Conservation (phyloP, 495 filamentous ascomycete genomes). For the Pseudevernia furfuracea region DNA sequence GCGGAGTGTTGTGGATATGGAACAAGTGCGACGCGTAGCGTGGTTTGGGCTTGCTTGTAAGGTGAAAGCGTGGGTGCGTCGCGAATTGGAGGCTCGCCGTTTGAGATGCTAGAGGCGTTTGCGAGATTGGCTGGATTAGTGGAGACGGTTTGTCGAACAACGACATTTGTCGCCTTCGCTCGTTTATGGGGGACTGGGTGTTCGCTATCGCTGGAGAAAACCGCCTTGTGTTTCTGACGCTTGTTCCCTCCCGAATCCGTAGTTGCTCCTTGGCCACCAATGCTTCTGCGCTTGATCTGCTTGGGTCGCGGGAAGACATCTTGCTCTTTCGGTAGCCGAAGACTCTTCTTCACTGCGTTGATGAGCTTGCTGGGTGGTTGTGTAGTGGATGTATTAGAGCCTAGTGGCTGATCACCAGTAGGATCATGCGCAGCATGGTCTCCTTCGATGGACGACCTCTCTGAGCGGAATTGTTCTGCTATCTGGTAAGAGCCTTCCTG, state of each 20-base stretch:
- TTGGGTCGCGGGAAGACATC: not conserved
- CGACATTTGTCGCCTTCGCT: not conserved
- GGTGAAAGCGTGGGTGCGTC: not conserved
- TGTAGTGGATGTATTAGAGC: not conserved
- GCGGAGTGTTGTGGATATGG: not conserved
- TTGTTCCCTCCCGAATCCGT: not conserved
- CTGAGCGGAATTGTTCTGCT: not conserved
- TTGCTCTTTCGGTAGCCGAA: not conserved
- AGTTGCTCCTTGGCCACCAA: not conserved
- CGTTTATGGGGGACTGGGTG: not conserved
- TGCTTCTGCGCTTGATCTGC: not conserved
- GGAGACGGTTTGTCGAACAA: not conserved
- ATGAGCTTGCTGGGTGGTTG: slow-evolving; percentile 1
- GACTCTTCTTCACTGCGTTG: not conserved
- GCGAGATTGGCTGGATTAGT: not conserved
- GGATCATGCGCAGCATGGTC: not conserved
- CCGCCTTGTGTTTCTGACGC: not conserved
- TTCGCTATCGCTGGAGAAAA: not conserved
- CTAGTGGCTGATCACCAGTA: not conserved
- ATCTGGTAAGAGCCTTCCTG: not conserved
- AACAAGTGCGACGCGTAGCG: not conserved
- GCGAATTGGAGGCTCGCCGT: not conserved
- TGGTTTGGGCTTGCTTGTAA: not conserved
- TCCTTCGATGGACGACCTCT: not conserved
- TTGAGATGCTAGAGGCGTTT: not conserved